Conservation (phyloP, 306 rosid species). For the Corylus americana region DNA sequence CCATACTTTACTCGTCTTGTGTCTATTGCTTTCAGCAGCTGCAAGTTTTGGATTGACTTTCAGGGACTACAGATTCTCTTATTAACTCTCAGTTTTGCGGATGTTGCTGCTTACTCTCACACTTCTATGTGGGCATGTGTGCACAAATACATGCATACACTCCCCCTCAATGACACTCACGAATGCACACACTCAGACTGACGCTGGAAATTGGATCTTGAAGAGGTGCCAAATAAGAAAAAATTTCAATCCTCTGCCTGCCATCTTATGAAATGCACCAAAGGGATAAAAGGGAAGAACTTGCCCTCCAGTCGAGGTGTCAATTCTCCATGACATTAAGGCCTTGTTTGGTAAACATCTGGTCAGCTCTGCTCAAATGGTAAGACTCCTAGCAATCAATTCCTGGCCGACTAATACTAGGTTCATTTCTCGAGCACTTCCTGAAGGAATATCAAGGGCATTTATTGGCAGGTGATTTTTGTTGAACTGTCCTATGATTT, state of each 20-base stretch:
- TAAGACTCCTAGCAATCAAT: conserved; percentile 72
- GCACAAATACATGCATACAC: no score
- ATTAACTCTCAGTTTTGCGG: no score
- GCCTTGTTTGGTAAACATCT: conserved; percentile 7
- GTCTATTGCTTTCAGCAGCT: no score
- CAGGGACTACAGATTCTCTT: no score
- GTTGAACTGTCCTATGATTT: conserved; percentile 4
- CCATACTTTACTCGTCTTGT: not conserved
- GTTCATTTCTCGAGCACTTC: conserved; percentile 71
- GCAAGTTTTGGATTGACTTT: no score
- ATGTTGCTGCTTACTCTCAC: no score
- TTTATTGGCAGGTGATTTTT: conserved; percentile 89
- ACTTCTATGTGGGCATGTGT: no score
- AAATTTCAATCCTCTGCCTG: not conserved
- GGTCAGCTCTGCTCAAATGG: conserved; percentile 99
- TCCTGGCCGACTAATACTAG: conserved; percentile 90
- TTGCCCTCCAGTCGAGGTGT: not conserved
- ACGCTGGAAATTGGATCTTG: not conserved
- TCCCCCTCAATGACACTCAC: no score
- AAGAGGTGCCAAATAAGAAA: not conserved
- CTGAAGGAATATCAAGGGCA: conserved; percentile 84
- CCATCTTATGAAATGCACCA: not conserved
- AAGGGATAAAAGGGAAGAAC: not conserved
- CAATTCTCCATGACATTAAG: no score
- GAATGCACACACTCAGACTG: not conserved